Evolutionary conservation across 2,329 filamentous ascomycete genomes (phyloP), one percentile per base, ranked within the genome.

Genomic region (Diaporthe batatas): DNA sequence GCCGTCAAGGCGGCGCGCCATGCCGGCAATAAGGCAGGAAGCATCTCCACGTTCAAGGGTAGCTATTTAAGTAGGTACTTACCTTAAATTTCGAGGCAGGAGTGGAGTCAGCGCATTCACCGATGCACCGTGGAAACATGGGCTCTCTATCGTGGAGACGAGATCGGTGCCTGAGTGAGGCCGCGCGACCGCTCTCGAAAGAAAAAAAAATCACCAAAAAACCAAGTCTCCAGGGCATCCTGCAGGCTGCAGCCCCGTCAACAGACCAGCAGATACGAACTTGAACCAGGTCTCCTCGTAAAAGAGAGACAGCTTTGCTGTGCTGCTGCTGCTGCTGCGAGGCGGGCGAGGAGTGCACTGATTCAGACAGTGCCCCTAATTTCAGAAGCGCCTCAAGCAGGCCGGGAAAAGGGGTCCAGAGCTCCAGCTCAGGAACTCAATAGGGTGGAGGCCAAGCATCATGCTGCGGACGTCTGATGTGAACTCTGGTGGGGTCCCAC

Each of bases 381-480:
- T 65, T 65, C 62, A 65, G 44, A 65, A 65, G 44, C 62, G 44
- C 62, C 62, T 65, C 62, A 65, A 65, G 62, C 62, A 51, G 62
- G 42, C 21, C 12, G 44, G 42, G 21, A 65, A 65, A 51, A 34
- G 62, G 62, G 62, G 62, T 51, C 62, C 62, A 51, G 14, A 65
- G 62, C 62, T 65, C 62, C 62, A 65, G 62, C 44, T 65, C 62
- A 51, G 62, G 62, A 65, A 65, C 62, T 36, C 62, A 51, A 65
- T 36, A 21, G 44, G 44, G 62, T 65, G 62, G 62, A 65, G 44
- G 62, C 62, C 62, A 65, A 65, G 62, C 62, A 65, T 65, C 62
- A 49, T 65, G 42, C 42, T 51, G 62, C 44, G 62, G 25, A 65
- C 44, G 62, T 65, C 62, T 65, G 62, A 65, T 65, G 62, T 51